Percentiles rank a stretch among this genome's conserved stretches.
phyloP scores from a whole-genome alignment of 1,284 basidiomycete species.

The Papiliotrema flavescens region DNA sequence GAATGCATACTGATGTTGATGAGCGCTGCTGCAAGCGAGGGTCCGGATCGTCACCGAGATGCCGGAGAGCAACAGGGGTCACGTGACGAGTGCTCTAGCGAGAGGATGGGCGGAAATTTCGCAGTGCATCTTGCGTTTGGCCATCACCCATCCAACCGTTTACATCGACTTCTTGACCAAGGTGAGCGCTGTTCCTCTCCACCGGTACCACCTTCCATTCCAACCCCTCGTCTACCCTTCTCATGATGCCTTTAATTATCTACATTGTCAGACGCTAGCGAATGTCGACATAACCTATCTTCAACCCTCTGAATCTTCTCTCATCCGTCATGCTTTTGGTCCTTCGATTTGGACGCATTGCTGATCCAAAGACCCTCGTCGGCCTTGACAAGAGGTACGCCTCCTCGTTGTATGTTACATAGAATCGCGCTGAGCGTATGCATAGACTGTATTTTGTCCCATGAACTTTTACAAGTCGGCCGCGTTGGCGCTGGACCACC shows the following conservation, averaged over 20 bases:
- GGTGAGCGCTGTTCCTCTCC: too few relatives aligned
- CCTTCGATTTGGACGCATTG: neutral
- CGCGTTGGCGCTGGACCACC: constrained; percentile 71
- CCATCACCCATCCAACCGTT: too few relatives aligned
- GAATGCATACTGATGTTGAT: too few relatives aligned
- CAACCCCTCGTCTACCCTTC: neutral
- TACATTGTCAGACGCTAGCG: constrained; percentile 49
- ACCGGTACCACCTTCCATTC: neutral
- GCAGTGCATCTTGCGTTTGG: too few relatives aligned
- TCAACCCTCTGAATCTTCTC: constrained; percentile 20
- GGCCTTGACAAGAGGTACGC: constrained; percentile 1
- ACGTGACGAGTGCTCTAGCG: too few relatives aligned
- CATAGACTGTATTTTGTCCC: constrained; percentile 13
- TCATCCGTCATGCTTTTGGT: neutral
- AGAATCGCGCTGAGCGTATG: constrained; percentile 4
- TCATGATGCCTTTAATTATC: constrained; percentile 47
- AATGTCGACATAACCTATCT: constrained; percentile 28
- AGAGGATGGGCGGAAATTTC: too few relatives aligned
- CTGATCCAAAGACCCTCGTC: neutral
- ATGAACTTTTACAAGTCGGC: constrained; percentile 96
- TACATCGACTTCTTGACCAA: too few relatives aligned
- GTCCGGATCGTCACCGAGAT: too few relatives aligned
- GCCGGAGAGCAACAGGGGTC: too few relatives aligned
- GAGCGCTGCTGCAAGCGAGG: too few relatives aligned
- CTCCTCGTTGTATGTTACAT: neutral